A percentile compares a stretch with the other conserved stretches of the same genome.
phyloP scores from a whole-genome alignment of 306 rosid species.

The Lathyrus oleraceus region DNA sequence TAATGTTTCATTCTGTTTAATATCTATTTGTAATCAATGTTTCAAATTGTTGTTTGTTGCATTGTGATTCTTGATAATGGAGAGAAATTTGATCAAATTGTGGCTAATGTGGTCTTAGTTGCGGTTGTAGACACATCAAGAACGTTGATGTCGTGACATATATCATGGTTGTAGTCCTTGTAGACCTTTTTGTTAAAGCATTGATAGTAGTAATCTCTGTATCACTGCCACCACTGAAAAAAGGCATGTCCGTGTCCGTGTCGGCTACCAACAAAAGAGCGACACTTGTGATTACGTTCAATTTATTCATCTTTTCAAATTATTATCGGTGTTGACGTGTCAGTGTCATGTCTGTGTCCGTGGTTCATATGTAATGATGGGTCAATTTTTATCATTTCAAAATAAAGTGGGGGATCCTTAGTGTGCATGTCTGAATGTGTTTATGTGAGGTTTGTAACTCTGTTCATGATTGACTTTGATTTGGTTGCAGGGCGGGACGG shows the following conservation, averaged over 20 bases:
- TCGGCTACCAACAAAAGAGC: too few relatives aligned
- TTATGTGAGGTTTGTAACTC: background rate
- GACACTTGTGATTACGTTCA: too few relatives aligned
- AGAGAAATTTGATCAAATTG: background rate
- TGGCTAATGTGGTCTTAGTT: background rate
- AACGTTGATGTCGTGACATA: background rate
- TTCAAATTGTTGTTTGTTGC: background rate
- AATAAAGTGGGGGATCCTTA: background rate
- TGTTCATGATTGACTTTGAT: slow-evolving; percentile 6
- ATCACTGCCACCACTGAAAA: too few relatives aligned
- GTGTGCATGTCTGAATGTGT: background rate
- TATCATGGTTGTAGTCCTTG: background rate
- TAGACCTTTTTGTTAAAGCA: background rate
- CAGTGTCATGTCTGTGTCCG: too few relatives aligned
- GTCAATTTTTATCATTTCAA: too few relatives aligned
- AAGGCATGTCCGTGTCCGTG: too few relatives aligned
- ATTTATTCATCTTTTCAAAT: too few relatives aligned
- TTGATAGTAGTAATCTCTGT: background rate
- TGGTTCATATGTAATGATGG: too few relatives aligned
- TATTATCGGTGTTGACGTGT: too few relatives aligned
- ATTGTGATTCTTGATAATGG: background rate
- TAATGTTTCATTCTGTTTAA: background rate
- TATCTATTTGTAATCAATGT: background rate
- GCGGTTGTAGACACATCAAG: background rate
- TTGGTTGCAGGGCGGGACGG: slow-evolving; percentile 82